phyloP scores from a whole-genome alignment of 148 eudicot species.

The Oxyria digyna region DNA sequence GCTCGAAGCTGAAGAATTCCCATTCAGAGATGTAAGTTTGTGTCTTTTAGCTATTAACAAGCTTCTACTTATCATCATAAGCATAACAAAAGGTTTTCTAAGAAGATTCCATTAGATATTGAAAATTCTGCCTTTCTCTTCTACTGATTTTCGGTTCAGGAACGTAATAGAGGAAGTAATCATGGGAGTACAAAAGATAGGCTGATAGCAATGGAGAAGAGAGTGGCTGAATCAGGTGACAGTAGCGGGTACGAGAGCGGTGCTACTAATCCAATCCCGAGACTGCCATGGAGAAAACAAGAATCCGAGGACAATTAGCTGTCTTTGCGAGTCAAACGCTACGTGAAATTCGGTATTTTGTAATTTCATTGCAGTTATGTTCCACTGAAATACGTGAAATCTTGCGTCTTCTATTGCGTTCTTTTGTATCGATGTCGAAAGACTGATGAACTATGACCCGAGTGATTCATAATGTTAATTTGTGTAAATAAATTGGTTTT shows the following conservation, averaged over 20 bases:
- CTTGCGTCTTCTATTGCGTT: background rate
- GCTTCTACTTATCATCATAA: too few species aligned
- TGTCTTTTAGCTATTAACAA: background rate
- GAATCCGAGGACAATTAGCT: constrained; percentile 24
- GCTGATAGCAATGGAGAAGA: constrained; percentile 22
- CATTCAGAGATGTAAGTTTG: constrained; percentile 64
- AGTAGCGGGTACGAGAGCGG: constrained; percentile 79
- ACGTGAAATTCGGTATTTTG: background rate
- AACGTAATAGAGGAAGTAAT: constrained; percentile 34
- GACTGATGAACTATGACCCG: background rate
- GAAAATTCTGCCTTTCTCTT: background rate
- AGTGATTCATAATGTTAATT: background rate
- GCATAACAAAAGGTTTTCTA: background rate
- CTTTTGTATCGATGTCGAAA: background rate
- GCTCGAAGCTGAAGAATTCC: constrained; percentile 77
- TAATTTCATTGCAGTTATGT: background rate
- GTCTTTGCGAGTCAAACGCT: background rate
- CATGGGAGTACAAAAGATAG: constrained; percentile 28
- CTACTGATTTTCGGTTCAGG: constrained; percentile 25
- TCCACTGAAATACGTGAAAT: background rate
- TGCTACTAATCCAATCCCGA: constrained; percentile 22
- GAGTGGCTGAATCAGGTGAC: constrained; percentile 55
- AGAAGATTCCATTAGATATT: background rate
- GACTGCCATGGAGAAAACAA: constrained; percentile 32
- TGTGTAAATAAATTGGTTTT: background rate